A percentile compares a stretch with the other conserved stretches of the same genome.
Evolutionary conservation across 2,329 filamentous ascomycete genomes (phyloP).

Genomic region (Rhynchosporium agropyri): DNA sequence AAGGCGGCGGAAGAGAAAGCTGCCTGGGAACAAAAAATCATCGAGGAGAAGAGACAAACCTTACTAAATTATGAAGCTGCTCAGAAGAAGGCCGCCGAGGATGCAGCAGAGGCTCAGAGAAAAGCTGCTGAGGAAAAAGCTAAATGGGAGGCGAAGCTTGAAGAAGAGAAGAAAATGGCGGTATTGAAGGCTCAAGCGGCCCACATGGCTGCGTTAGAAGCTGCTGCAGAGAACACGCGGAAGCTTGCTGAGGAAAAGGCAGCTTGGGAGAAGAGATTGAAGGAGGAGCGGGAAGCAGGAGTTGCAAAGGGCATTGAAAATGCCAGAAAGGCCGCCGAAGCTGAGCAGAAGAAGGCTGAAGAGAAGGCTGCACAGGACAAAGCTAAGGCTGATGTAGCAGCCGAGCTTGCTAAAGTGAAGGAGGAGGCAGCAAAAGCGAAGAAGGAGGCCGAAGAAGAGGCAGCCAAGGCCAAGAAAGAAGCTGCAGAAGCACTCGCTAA

Average conservation of each 20-base stretch:
- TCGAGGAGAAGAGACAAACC: slow-evolving; percentile 42
- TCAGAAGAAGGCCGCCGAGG: slow-evolving; percentile 47
- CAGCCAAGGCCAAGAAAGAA: slow-evolving; percentile 44
- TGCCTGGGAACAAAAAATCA: slow-evolving; percentile 43
- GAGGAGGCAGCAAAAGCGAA: slow-evolving; percentile 52
- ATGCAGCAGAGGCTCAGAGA: slow-evolving; percentile 47
- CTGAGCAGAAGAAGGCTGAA: slow-evolving; percentile 23
- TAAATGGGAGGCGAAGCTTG: slow-evolving; percentile 44
- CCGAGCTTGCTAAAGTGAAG: slow-evolving; percentile 36
- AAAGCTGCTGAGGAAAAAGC: slow-evolving; percentile 51
- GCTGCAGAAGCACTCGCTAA: slow-evolving; percentile 53
- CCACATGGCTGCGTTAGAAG: slow-evolving; percentile 29
- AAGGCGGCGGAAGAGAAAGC: slow-evolving; percentile 50
- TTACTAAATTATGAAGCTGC: slow-evolving; percentile 44
- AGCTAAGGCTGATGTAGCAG: slow-evolving; percentile 28
- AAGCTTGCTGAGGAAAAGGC: slow-evolving; percentile 33
- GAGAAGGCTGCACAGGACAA: slow-evolving; percentile 32
- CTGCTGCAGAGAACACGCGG: slow-evolving; percentile 26
- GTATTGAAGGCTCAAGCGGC: slow-evolving; percentile 29
- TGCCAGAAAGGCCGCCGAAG: slow-evolving; percentile 38
- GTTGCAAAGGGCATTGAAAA: slow-evolving; percentile 37
- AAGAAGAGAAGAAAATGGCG: slow-evolving; percentile 33
- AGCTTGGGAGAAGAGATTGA: slow-evolving; percentile 43
- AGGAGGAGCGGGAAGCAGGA: slow-evolving; percentile 46
- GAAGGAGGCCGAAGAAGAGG: slow-evolving; percentile 42